Conservation (phyloP, 768 basidiomycete species). For the Serendipita sp. region DNA sequence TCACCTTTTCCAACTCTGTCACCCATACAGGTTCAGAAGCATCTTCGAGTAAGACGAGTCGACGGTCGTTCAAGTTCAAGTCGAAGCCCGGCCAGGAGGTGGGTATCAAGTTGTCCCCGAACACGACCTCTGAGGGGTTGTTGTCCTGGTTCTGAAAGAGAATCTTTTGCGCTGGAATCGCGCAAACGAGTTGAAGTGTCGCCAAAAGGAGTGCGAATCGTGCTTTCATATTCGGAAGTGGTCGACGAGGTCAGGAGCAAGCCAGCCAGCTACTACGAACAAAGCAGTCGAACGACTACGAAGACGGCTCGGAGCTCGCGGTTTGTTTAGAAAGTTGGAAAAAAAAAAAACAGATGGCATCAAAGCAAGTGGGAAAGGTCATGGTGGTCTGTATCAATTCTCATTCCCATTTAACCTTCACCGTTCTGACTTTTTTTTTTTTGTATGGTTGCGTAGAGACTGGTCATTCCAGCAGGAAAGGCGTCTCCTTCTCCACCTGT, state of each 20-base stretch:
- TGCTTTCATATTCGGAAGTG: neutral
- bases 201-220: neutral
- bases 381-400: neutral
- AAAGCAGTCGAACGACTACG: neutral
- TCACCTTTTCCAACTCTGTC: slow-evolving; percentile 79
- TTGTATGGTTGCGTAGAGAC: slow-evolving; percentile 31
- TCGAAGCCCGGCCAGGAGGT: slow-evolving; percentile 38
- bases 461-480: slow-evolving; percentile 83
- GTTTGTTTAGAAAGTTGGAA: neutral
- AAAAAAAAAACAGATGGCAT: neutral
- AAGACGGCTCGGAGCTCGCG: neutral
- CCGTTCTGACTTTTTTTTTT: neutral
- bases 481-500: slow-evolving; percentile 93
- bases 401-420: slow-evolving; percentile 2
- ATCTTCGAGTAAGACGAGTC: slow-evolving; percentile 63
- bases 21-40: slow-evolving; percentile 54
- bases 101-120: neutral
- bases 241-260: neutral
- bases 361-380: slow-evolving; percentile 2
- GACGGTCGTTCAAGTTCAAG: slow-evolving; percentile 52
- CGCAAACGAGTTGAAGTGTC: neutral
- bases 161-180: slow-evolving; percentile 2
- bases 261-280: neutral
- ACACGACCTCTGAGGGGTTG: neutral
- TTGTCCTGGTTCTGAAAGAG: neutral